Percentiles rank a stretch among this genome's conserved stretches.
Evolutionary conservation across 2,329 filamentous ascomycete genomes (phyloP).

Genomic region (Beauveria asiatica): DNA sequence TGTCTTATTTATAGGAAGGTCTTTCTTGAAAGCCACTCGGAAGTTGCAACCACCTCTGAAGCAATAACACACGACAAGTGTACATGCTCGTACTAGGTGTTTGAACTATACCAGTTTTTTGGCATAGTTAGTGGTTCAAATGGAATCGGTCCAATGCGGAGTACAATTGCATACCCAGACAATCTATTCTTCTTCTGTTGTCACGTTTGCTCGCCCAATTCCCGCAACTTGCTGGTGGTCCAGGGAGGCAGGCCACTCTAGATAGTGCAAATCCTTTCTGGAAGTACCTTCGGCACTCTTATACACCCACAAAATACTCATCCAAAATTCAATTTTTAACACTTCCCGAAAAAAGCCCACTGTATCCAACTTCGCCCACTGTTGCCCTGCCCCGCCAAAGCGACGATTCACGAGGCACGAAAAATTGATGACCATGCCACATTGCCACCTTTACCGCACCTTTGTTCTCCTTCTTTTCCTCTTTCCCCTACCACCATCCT

Average conservation of each 20-base stretch:
- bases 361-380: background rate
- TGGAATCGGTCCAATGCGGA: too few species aligned
- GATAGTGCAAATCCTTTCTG: background rate
- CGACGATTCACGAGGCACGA: conserved; percentile 30
- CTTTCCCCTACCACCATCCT: conserved; percentile 1
- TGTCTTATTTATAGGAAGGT: too few species aligned
- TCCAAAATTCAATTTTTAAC: background rate
- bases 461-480: conserved; percentile 11
- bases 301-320: background rate
- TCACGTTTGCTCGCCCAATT: background rate
- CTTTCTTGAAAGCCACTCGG: too few species aligned
- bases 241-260: background rate
- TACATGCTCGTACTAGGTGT: too few species aligned
- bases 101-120: too few species aligned
- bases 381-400: conserved; percentile 24
- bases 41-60: too few species aligned
- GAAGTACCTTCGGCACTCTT: background rate
- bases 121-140: too few species aligned
- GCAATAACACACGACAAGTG: too few species aligned
- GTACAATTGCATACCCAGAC: background rate
- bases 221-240: background rate
- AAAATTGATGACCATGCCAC: conserved; percentile 32
- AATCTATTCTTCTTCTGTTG: background rate
- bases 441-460: conserved; percentile 16
- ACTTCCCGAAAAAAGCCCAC: background rate